Evolutionary conservation across 306 rosid species (phyloP), one percentile per base, ranked within the genome.

Genomic region (Hippophae gyantsensis): DNA sequence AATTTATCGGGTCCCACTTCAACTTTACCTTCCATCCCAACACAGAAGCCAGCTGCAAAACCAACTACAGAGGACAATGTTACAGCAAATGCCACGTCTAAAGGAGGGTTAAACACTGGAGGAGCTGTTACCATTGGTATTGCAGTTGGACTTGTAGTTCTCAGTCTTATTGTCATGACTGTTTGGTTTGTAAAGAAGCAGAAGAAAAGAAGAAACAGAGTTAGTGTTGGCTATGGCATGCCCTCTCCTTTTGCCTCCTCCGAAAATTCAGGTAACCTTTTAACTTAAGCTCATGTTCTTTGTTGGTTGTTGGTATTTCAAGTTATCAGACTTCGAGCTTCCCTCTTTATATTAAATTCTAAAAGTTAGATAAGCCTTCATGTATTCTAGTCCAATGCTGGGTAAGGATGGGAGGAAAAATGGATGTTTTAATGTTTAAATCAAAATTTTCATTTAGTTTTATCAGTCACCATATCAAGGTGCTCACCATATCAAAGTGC

Each of bases 231-330:
- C 53, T 86, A 82, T 72, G 65, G 56, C 44, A 45, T 58, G 58
- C 71, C 95, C 46, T 93, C 99, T 55, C 99, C 99, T 45, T 80
- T 71, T 60, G 64, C 92, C 62, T 86, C 97, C n/a, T 92, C 96
- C 57, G 97, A 88, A 55, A 86, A 82, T 78, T 93, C 99, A 84
- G 99, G 99, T 93, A 79, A 71, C 60, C 42, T 14, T 45, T 14
- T 23, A 44, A 71, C 44, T 47, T 32, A 27, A 48, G 26, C 43
- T 45, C 45, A 59, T 52, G 5, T 42, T 52, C 62, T 50, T 14
- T 6, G n/a, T 9, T 27, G 26, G 13, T 7, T 47, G 47, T 43
- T 64, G 13, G 18, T 14, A 41, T 57, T 41, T 6, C 25, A 8
- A 48, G 3, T 12, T 6, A 14, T 50, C 5, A 41, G 43, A 8